A percentile compares a stretch with the other conserved stretches of the same genome.
phyloP scores from a whole-genome alignment of 345 rosid species.

The Balakata baccata region DNA sequence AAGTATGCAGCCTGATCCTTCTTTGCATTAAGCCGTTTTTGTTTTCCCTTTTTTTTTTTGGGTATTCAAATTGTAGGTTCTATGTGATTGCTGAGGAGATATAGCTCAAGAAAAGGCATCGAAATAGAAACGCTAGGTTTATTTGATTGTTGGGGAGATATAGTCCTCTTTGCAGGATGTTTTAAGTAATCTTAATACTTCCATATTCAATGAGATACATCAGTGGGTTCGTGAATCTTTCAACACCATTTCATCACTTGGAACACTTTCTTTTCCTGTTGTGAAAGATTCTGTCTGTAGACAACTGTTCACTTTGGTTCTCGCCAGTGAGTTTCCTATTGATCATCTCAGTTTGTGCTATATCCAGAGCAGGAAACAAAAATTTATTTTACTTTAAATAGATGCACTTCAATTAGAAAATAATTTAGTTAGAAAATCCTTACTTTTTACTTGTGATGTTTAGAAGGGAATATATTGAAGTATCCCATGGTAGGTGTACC shows the following conservation, averaged over 20 bases:
- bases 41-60: not conserved
- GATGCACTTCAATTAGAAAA: not conserved
- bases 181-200: slow-evolving; percentile 47
- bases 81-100: not conserved
- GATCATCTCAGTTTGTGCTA: slow-evolving; percentile 11
- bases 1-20: slow-evolving; percentile 33
- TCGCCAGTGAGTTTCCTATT: slow-evolving; percentile 66
- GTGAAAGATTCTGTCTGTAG: slow-evolving; percentile 54
- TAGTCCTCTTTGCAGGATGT: slow-evolving; percentile 54
- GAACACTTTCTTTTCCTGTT: slow-evolving; percentile 31
- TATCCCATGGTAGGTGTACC: not conserved
- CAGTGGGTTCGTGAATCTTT: slow-evolving; percentile 71
- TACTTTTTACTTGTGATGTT: slow-evolving; percentile 8
- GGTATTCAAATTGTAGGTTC: no score
- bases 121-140: not conserved
- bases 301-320: slow-evolving; percentile 63
- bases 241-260: slow-evolving; percentile 41
- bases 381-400: not conserved
- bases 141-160: not conserved
- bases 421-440: not conserved
- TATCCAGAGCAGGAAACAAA: not conserved
- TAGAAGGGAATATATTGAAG: not conserved
- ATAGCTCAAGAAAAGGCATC: not conserved
- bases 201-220: slow-evolving; percentile 55
- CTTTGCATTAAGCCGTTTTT: not conserved